A percentile compares a stretch with the other conserved stretches of the same genome.
Evolutionary conservation across 78 protist species (phyloP).

Genomic region (Acrasis kona): DNA sequence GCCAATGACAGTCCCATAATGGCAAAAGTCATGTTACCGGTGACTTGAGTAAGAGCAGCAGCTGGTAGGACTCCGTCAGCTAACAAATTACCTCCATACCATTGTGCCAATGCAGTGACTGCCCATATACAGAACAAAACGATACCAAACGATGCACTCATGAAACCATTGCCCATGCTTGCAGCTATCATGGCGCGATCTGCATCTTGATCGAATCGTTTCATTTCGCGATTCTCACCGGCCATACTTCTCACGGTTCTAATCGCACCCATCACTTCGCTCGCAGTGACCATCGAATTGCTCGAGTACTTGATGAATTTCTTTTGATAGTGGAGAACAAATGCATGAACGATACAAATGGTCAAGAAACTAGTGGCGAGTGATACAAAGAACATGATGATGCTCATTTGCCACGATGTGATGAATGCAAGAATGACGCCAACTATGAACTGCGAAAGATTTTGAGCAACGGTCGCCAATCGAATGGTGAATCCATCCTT

Average conservation of each 20-base stretch:
- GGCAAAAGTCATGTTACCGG: not conserved
- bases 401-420: not conserved
- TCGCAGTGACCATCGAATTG: no score
- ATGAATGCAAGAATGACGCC: not conserved
- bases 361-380: no score
- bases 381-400: no score
- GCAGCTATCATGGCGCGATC: not conserved
- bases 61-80: not conserved
- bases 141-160: not conserved
- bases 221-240: not conserved
- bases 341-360: no score
- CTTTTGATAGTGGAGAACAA: no score
- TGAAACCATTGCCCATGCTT: not conserved
- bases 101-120: not conserved
- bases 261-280: not conserved
- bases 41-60: not conserved
- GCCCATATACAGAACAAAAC: not conserved
- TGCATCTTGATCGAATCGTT: not conserved
- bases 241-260: not conserved
- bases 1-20: not conserved
- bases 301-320: no score
- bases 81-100: slow-evolving; percentile 19
- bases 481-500: not conserved
- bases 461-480: not conserved
- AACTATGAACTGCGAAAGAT: not conserved